Evolutionary conservation across 176 grass and related monocot genomes (phyloP).

Genomic region (Leersia perrieri): DNA sequence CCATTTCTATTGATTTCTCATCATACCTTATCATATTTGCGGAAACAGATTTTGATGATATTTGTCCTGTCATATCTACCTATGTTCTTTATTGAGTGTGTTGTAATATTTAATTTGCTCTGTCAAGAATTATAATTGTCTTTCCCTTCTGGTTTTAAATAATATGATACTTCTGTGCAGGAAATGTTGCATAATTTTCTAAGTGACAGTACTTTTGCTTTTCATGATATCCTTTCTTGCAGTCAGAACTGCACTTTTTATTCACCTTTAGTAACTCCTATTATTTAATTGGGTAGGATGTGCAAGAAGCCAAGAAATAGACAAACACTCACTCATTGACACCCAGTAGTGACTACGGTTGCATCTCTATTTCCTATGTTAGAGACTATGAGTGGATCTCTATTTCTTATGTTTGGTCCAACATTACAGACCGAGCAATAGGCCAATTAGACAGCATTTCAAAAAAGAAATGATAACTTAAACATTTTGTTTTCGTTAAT

Average conservation of each 20-base stretch:
- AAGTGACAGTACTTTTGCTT: neutral
- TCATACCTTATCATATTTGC: constrained; percentile 1
- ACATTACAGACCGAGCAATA: neutral
- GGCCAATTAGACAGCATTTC: neutral
- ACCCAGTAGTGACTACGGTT: neutral
- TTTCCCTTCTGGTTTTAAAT: neutral
- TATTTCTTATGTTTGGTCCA: constrained; percentile 18
- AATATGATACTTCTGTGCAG: neutral
- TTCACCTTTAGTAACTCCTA: neutral
- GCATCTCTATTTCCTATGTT: constrained; percentile 12
- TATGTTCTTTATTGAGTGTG: constrained; percentile 6
- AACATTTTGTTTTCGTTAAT: no score
- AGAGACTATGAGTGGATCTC: neutral
- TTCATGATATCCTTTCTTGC: neutral
- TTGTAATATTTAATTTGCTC: neutral
- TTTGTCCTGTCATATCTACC: constrained; percentile 20
- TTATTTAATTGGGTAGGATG: neutral
- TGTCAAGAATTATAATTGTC: neutral
- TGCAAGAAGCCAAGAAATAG: neutral
- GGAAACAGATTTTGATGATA: neutral
- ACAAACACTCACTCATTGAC: neutral
- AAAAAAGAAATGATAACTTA: constrained; percentile 12
- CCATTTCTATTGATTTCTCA: constrained; percentile 26
- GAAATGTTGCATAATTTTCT: constrained; percentile 5
- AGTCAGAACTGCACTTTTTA: neutral